A percentile compares a stretch with the other conserved stretches of the same genome.
These are phyloP conservation scores for Durio zibethinus DNA, from an alignment of 345 rosid species.

Conservation along the genomic window DNA sequence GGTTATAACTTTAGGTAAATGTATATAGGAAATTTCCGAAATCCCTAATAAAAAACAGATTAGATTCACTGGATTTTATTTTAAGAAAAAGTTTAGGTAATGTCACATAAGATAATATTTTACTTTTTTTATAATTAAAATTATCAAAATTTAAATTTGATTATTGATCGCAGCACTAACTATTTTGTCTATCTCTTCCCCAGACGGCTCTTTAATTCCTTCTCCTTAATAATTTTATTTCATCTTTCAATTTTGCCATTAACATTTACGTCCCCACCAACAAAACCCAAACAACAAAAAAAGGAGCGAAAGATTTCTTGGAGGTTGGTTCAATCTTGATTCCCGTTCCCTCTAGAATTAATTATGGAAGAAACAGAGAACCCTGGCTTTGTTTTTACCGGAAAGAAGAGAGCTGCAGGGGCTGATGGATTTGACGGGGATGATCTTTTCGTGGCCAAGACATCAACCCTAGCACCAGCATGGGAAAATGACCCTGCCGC, in stretches of 20 bases:
- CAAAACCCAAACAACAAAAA: no score
- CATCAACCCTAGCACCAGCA: slow-evolving; percentile 24
- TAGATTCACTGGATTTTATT: no score
- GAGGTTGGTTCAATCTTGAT: background rate
- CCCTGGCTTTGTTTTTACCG: slow-evolving; percentile 36
- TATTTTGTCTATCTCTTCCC: background rate
- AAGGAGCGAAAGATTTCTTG: background rate
- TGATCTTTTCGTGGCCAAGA: slow-evolving; percentile 39
- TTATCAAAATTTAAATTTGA: no score
- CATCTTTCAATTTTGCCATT: no score
- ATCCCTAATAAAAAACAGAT: no score
- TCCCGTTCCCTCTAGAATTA: background rate
- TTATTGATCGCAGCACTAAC: no score
- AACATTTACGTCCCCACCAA: no score
- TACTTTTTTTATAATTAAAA: no score
- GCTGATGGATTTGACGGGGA: slow-evolving; percentile 39
- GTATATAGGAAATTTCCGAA: no score
- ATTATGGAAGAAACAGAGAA: slow-evolving; percentile 42
- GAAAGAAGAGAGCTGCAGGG: slow-evolving; percentile 46
- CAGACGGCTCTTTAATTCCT: background rate
- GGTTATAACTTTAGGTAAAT: no score
- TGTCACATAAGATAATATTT: background rate
- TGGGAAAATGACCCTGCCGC: slow-evolving; percentile 69
- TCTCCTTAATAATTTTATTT: no score
- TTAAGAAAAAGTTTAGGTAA: no score